phyloP scores from a whole-genome alignment of 2,329 filamentous ascomycete genomes.

The Hansfordia pulvinata region DNA sequence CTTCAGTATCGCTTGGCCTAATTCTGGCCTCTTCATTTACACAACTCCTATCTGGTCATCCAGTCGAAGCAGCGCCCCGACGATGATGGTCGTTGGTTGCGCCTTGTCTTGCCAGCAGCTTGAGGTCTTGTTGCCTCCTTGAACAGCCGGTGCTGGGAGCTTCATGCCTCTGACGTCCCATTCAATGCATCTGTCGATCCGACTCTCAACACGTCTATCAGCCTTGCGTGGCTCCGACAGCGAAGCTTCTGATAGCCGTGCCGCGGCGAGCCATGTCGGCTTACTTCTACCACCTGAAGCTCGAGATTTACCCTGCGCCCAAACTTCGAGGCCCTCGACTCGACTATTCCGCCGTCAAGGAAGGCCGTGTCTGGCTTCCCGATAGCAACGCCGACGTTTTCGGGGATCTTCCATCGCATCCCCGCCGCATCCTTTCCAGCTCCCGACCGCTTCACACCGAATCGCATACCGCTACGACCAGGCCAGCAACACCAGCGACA shows the following conservation, averaged over 20 bases:
- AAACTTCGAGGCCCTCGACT: too few relatives aligned
- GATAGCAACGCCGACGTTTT: constrained; percentile 35
- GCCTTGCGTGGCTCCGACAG: too few relatives aligned
- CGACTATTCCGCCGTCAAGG: constrained; percentile 15
- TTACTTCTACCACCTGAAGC: constrained; percentile 53
- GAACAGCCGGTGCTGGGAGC: background rate
- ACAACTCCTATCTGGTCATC: too few relatives aligned
- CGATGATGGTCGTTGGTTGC: constrained; percentile 1
- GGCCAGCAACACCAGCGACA: constrained; percentile 5
- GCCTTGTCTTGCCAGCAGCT: background rate
- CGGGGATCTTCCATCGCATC: constrained; percentile 38
- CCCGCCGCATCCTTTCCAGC: constrained; percentile 11
- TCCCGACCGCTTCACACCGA: constrained; percentile 2
- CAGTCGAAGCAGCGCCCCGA: too few relatives aligned
- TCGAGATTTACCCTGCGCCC: constrained; percentile 45
- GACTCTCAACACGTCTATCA: too few relatives aligned
- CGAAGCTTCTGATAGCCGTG: too few relatives aligned
- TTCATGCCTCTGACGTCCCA: too few relatives aligned
- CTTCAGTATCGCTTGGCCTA: too few relatives aligned
- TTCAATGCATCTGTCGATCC: too few relatives aligned
- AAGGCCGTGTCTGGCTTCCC: constrained; percentile 35
- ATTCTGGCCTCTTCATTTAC: too few relatives aligned
- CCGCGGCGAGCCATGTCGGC: too few relatives aligned
- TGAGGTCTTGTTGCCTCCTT: constrained; percentile 1
- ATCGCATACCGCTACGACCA: constrained; percentile 3